These are phyloP conservation scores for Paramecium caudatum DNA, from an alignment of 73 alveolate genomes.

Conservation along the genomic window DNA sequence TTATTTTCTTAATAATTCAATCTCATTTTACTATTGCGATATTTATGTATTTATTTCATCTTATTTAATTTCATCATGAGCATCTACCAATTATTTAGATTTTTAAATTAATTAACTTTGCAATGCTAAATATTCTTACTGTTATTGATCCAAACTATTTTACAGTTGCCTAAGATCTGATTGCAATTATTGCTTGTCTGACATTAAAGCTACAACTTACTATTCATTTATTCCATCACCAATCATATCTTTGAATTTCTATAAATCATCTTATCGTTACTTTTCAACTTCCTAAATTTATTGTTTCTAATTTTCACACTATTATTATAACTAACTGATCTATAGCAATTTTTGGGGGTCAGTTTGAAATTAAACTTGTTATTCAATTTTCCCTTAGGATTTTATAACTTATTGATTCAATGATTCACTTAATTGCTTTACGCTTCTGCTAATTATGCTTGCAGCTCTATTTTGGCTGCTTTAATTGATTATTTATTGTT, in stretches of 20 bases:
- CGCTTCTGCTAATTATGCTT: neutral
- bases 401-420: neutral
- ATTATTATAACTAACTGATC: neutral
- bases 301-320: neutral
- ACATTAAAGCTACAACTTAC: neutral
- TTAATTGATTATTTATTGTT: no score
- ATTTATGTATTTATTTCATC: neutral
- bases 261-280: neutral
- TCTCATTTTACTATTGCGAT: neutral
- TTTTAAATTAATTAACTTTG: neutral
- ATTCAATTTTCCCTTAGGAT: neutral
- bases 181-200: neutral
- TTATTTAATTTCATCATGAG: neutral
- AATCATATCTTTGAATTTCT: neutral
- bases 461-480: neutral
- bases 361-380: neutral
- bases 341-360: neutral
- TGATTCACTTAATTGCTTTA: neutral
- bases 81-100: neutral
- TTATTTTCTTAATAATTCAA: neutral
- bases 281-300: neutral
- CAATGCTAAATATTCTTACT: neutral
- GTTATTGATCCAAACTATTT: neutral
- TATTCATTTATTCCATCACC: neutral
- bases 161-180: neutral